phyloP scores from a whole-genome alignment of 805 yeast genomes.

The Lipomyces oligophaga region DNA sequence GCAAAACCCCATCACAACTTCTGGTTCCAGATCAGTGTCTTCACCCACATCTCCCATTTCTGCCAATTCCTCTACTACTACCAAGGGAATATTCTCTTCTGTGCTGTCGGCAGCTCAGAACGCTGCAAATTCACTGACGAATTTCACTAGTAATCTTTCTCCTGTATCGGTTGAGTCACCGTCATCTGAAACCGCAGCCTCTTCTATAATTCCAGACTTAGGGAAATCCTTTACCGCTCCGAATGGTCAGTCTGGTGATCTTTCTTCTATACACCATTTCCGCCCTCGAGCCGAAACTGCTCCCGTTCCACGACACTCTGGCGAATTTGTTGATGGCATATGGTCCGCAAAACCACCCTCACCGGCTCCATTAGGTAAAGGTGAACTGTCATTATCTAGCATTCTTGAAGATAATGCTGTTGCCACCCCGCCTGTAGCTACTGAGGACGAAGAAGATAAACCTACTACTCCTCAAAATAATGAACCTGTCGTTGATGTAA shows the following conservation, averaged over 20 bases:
- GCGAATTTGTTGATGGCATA: constrained; percentile 12
- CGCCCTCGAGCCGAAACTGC: constrained; percentile 21
- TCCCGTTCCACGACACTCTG: constrained; percentile 16
- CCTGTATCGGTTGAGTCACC: constrained; percentile 2
- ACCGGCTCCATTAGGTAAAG: constrained; percentile 35
- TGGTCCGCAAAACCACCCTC: constrained; percentile 27
- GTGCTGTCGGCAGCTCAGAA: constrained; percentile 35
- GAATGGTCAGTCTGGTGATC: background rate
- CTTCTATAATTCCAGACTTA: constrained; percentile 1
- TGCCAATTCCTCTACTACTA: no score
- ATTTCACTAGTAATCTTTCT: constrained; percentile 19
- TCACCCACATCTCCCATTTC: no score
- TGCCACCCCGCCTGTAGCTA: background rate
- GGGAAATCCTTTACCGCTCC: no score
- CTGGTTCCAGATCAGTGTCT: no score
- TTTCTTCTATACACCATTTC: background rate
- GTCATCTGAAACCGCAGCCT: background rate
- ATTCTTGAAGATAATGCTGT: constrained; percentile 6
- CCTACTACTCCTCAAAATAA: constrained; percentile 62
- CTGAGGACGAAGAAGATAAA: background rate
- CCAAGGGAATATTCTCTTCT: constrained; percentile 16
- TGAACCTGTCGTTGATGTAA: no score
- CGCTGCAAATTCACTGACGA: constrained; percentile 34
- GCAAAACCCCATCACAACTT: no score
- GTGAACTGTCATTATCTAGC: constrained; percentile 34